phyloP scores from a whole-genome alignment of 2,329 filamentous ascomycete species.

The Pestalotiopsis sp. region DNA sequence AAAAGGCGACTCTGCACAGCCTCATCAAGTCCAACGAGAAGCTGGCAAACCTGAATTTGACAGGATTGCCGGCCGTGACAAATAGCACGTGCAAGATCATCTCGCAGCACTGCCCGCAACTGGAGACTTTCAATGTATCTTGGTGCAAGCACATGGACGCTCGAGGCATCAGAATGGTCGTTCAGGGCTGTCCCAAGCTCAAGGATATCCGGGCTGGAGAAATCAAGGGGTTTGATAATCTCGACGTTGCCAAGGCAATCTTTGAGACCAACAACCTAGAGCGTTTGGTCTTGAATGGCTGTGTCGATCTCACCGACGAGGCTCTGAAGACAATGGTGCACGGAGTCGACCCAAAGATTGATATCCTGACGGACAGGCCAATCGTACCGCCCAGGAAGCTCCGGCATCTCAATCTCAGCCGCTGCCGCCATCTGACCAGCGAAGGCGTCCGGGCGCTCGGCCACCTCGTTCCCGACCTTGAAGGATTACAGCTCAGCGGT shows the following conservation, averaged over 20 bases:
- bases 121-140: conserved; percentile 87
- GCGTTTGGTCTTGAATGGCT: conserved; percentile 79
- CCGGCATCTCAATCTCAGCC: conserved; percentile 82
- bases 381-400: conserved; percentile 77
- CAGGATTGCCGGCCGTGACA: conserved; percentile 76
- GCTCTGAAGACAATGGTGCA: conserved; percentile 75
- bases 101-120: conserved; percentile 74
- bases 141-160: conserved; percentile 91
- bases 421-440: conserved; percentile 76
- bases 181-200: conserved; percentile 73
- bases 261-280: conserved; percentile 83
- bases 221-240: conserved; percentile 76
- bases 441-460: conserved; percentile 72
- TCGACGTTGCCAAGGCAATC: conserved; percentile 71
- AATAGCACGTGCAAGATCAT: conserved; percentile 89
- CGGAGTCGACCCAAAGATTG: conserved; percentile 75
- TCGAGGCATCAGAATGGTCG: conserved; percentile 70
- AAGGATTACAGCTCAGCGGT: conserved; percentile 82
- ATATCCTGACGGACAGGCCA: conserved; percentile 76
- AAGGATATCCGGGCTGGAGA: conserved; percentile 83
- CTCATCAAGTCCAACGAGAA: conserved; percentile 74
- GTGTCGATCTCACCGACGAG: conserved; percentile 76
- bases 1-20: conserved; percentile 75
- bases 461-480: conserved; percentile 74
- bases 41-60: conserved; percentile 84